A percentile compares a stretch with the other conserved stretches of the same genome.
phyloP scores from a whole-genome alignment of 495 filamentous ascomycete genomes.

The Penicillium nucicola region DNA sequence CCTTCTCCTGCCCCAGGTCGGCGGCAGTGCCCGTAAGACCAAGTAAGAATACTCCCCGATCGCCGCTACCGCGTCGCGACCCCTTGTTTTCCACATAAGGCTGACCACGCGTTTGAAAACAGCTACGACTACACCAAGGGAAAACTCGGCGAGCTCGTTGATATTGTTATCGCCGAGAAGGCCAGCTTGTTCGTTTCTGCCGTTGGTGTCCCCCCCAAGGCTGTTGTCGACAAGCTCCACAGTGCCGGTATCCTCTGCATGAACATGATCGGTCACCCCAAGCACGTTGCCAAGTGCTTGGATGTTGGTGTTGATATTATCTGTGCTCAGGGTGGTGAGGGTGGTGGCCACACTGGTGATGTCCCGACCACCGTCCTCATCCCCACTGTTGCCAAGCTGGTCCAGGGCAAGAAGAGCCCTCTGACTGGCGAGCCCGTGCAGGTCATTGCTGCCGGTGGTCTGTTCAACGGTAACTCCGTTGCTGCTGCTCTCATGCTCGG shows the following conservation, averaged over 20 bases:
- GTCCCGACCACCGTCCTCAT: constrained; percentile 87
- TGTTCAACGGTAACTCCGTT: constrained; percentile 88
- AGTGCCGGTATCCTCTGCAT: constrained; percentile 87
- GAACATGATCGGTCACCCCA: constrained; percentile 99
- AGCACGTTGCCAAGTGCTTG: constrained; percentile 93
- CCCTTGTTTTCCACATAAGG: neutral
- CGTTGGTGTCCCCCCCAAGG: constrained; percentile 87
- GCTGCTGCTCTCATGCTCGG: constrained; percentile 92
- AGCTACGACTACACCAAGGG: constrained; percentile 99
- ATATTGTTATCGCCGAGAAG: constrained; percentile 87
- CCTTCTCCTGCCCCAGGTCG: constrained; percentile 89
- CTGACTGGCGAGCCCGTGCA: constrained; percentile 83
- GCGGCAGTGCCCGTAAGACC: constrained; percentile 88
- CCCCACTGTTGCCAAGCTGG: constrained; percentile 81
- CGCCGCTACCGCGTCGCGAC: neutral
- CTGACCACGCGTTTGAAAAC: constrained; percentile 18
- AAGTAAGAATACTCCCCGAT: constrained; percentile 56
- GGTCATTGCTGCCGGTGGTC: constrained; percentile 89
- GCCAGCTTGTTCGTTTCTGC: constrained; percentile 95
- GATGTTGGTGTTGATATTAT: constrained; percentile 88
- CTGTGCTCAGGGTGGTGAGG: constrained; percentile 90
- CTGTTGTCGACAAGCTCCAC: constrained; percentile 87
- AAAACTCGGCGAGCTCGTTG: constrained; percentile 86
- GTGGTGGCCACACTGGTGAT: constrained; percentile 88
- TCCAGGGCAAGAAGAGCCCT: constrained; percentile 77